phyloP scores from a whole-genome alignment of 2,329 filamentous ascomycete species.

The Sclerotinia trifoliorum region DNA sequence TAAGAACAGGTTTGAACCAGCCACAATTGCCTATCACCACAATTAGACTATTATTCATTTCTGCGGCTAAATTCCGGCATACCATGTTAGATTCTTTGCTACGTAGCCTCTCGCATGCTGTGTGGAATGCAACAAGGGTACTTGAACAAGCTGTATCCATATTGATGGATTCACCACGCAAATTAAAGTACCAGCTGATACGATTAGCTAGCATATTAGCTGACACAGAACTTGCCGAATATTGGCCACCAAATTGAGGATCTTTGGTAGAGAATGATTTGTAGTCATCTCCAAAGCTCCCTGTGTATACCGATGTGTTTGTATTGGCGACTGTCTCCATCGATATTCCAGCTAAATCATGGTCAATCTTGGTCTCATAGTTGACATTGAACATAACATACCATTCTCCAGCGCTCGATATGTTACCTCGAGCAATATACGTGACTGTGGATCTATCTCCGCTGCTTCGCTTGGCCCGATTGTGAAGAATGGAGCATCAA shows the following conservation, averaged over 20 bases:
- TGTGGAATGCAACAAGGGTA: conserved; percentile 40
- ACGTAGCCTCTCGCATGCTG: conserved; percentile 42
- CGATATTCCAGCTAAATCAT: conserved; percentile 4
- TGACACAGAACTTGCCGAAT: conserved; percentile 34
- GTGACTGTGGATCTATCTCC: conserved; percentile 49
- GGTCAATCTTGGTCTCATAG: neutral
- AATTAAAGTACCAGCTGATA: conserved; percentile 50
- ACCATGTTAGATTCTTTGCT: conserved; percentile 45
- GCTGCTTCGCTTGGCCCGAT: conserved; percentile 29
- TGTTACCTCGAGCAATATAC: conserved; percentile 47
- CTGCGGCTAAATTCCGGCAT: conserved; percentile 33
- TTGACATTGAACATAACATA: neutral
- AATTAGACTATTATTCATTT: neutral
- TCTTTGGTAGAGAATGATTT: conserved; percentile 9
- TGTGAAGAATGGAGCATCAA: conserved; percentile 30
- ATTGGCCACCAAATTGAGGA: neutral
- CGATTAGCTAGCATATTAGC: conserved; percentile 51
- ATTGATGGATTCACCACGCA: conserved; percentile 44
- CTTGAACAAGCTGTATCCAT: conserved; percentile 49
- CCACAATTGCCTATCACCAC: neutral
- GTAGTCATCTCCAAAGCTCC: conserved; percentile 43
- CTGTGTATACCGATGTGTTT: conserved; percentile 48
- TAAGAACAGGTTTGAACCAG: conserved; percentile 9
- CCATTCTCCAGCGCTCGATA: conserved; percentile 37
- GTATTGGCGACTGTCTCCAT: conserved; percentile 8